Evolutionary conservation across 2,329 filamentous ascomycete genomes (phyloP), one percentile per base, ranked within the genome.

Genomic region (Atkinsonella hypoxylon): DNA sequence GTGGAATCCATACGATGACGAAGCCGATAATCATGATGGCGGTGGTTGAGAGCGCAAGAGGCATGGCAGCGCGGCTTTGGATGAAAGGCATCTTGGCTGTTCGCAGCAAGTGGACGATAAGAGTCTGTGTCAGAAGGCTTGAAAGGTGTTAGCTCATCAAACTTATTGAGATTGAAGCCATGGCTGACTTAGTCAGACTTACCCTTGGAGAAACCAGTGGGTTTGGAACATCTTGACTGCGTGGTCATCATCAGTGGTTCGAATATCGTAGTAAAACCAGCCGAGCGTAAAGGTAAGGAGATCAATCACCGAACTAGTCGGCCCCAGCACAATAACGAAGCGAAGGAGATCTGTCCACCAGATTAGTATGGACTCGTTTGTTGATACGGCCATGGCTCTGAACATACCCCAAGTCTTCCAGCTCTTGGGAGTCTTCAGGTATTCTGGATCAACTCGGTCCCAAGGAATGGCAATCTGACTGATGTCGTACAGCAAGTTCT

Each of bases 401-500:
- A 15, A 18, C 46, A 3, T 40, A 53, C 51, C 51, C 51, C 51
- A 50, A 2, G 60, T 57, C 30, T 59, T 52, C 61, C 61, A 63
- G 2, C 52, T 52, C 51, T 59, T 61, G 11, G 61, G 61, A 12
- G 45, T 56, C 36, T 52, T 48, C 39, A 63, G 51, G 46, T 62
- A 62, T 20, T 62, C 61, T 7, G 54, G 45, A 40, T 63, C 61
- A 20, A 62, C 56, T 8, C 53, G 51, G 22, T 62, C 61, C 61
- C 61, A 63, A 1, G 61, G 61, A 32, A 62, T 59, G 36, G 60
- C 61, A 34, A 63, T 61, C 47, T 63, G 61, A 30, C 58, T 60
- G 26, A 63, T 53, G 47, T 63, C 59, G 54, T 62, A 63, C 12
- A 63, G 55, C 46, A 63, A 46, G 48, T 63, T 62, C 53, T 63